Evolutionary conservation across 192 early-diverging fungal species (phyloP), one percentile per base, ranked within the genome.

Genomic region (Diversispora eburnea): DNA sequence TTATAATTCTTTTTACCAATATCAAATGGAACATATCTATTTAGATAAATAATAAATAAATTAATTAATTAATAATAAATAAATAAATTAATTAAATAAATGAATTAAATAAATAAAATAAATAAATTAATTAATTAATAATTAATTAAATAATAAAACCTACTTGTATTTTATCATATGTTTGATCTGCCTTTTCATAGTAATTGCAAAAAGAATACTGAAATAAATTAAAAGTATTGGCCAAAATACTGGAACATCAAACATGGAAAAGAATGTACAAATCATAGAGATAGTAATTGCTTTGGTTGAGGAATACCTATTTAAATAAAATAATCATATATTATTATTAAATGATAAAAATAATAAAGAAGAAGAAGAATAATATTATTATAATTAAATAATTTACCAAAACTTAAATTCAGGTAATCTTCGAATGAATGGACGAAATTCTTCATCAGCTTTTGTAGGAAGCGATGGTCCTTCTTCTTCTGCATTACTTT

Each of bases 191-290:
- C 95, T 86, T 76, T 89, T 88, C 98, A 99, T 99, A 4, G 98
- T 98, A 48, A 99, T 84, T 13, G 88, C 84, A 80, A 98, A 95
- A 42, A 99, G 85, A 77, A 96, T 88, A 58, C 94, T 81, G 80
- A 97, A 99, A 84, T 99, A 99, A 62, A 98, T 84, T 81, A 98
- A 80, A 42, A 98, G 86, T 76, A 98, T 98, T 3, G 98, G 98
- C 98, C 98, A 99, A 82, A 94, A 99, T 5, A 99, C 98, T 13
- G 98, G 98, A 55, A 99, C 87, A 76, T 99, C 95, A 77, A 98
- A 90, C 59, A 92, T 77, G n/a, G 86, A 68, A 80, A 95, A 90
- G 75, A 97, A 86, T 56, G 94, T 93, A 84, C 95, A 96, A 46
- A 93, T 80, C 55, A 96, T 80, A 13, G 96, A 89, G 69, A 95